Evolutionary conservation across 257 asterid genomes (phyloP).

Genomic region (Perilla frutescens): DNA sequence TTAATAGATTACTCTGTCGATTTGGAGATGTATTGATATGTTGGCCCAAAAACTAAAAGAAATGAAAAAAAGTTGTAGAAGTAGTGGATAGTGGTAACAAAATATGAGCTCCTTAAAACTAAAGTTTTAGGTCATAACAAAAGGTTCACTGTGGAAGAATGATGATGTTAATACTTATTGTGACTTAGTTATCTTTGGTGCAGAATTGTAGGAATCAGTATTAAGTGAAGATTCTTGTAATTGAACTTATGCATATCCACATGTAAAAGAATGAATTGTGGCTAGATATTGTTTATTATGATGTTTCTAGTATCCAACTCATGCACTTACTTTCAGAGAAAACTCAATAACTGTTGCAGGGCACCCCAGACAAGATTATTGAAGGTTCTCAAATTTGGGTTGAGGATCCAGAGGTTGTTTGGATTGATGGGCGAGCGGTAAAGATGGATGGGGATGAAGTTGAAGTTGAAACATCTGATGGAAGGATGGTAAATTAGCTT

Average conservation of each 20-base stretch:
- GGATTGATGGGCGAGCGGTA: constrained; percentile 74
- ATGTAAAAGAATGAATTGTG: constrained; percentile 11
- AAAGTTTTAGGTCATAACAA: no score
- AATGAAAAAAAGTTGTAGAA: no score
- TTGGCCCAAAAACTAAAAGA: not conserved
- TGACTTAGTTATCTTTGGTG: no score
- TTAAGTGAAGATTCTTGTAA: constrained; percentile 21
- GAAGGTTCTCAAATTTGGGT: constrained; percentile 88
- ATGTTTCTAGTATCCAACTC: not conserved
- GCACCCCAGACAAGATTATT: constrained; percentile 63
- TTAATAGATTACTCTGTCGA: constrained; percentile 1
- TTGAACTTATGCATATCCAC: constrained; percentile 19
- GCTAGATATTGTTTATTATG: no score
- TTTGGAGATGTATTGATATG: not conserved
- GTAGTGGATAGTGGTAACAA: no score
- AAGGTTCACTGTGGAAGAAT: no score
- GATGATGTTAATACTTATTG: no score
- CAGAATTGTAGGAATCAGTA: not conserved
- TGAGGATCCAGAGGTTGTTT: constrained; percentile 70
- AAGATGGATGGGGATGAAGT: constrained; percentile 63
- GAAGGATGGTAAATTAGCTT: constrained; percentile 57
- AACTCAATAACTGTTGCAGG: constrained; percentile 53
- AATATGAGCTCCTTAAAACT: no score
- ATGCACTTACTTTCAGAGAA: constrained; percentile 28
- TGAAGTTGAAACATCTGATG: constrained; percentile 64